Base-by-base conservation (phyloP, 1,284 basidiomycete genomes). In the Puccinia hordei region DNA sequence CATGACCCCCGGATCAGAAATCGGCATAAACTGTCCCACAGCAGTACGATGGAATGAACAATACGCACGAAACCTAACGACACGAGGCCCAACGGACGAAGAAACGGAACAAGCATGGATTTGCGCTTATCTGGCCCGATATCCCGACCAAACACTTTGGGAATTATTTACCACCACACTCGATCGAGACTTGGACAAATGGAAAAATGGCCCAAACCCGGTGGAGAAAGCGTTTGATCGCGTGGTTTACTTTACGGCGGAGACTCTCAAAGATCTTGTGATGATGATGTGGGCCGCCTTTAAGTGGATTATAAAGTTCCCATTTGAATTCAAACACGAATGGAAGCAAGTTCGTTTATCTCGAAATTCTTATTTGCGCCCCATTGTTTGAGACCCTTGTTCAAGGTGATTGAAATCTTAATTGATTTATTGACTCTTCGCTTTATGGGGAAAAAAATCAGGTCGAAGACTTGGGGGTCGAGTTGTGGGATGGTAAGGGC, bases 61-160 rank as follows among this genome's bases (percentile, higher is more conserved):
- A 65, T 73, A 73, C 51, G 49, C 57, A 30, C 30, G 41, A 49
- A 80, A 80, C 49, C 19, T 59, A 30, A 80, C 78, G 15, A n/a
- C 12, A 3, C 3, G 57, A 55, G 57, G 59, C 35, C 53, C 53
- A 44, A 49, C 61, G 6, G 55, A 63, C 27, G 78, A 80, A 17
- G 78, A 73, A 65, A n/a, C 15, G 35, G 78, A 80, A 73, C 68
- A 80, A 73, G 27, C 49, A n/a, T 73, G 69, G 78, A 80, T 80
- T 53, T 53, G 63, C 15, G 73, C 78, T 73, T 80, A 80, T 24
- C 38, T 80, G 53, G 24, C 61, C 44, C 17, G 46, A 27, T 69
- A 80, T 55, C 78, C 78, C n/a, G 78, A 80, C 57, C 35, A 80
- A 33, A 80, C 78, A 27, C 69, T 80, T 17, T 80, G 78, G 78